These are phyloP conservation scores for Coelastrella sp. DNA, from an alignment of 139 green algal species.

Conservation along the genomic window DNA sequence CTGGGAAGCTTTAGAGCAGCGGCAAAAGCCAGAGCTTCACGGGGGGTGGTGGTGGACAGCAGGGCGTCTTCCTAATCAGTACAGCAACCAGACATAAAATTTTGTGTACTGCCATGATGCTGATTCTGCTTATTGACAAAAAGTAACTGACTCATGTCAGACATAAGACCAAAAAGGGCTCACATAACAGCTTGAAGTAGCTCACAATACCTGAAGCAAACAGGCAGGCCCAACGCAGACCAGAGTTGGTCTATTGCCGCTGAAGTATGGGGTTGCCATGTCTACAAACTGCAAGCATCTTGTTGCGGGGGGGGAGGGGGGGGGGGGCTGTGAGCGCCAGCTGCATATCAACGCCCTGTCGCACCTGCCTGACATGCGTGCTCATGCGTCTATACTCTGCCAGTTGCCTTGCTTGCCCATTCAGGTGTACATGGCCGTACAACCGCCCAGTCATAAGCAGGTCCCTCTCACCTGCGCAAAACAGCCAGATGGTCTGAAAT, in stretches of 20 bases:
- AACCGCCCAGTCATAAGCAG: neutral
- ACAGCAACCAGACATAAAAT: neutral
- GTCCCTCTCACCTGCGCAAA: neutral
- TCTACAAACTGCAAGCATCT: too few relatives aligned
- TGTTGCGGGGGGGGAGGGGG: too few relatives aligned
- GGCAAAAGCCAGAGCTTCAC: constrained; percentile 65
- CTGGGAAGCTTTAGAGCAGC: constrained; percentile 57
- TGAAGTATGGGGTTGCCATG: too few relatives aligned
- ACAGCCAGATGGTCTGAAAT: too few relatives aligned
- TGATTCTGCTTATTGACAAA: neutral
- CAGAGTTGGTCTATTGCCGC: too few relatives aligned
- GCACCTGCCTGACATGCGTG: constrained; percentile 44
- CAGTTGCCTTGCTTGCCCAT: neutral
- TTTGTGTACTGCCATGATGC: too few relatives aligned
- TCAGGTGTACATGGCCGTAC: neutral
- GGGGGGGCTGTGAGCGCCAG: neutral
- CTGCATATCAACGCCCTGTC: neutral
- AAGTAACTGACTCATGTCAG: neutral
- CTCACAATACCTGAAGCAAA: too few relatives aligned
- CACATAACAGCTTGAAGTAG: neutral
- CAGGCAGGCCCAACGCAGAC: too few relatives aligned
- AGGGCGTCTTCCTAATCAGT: constrained; percentile 63
- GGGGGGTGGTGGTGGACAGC: constrained; percentile 71
- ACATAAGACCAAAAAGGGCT: neutral
- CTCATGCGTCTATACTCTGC: constrained; percentile 23